Conservation (phyloP, 140 eudicot genomes). For the Cichorium intybus region DNA sequence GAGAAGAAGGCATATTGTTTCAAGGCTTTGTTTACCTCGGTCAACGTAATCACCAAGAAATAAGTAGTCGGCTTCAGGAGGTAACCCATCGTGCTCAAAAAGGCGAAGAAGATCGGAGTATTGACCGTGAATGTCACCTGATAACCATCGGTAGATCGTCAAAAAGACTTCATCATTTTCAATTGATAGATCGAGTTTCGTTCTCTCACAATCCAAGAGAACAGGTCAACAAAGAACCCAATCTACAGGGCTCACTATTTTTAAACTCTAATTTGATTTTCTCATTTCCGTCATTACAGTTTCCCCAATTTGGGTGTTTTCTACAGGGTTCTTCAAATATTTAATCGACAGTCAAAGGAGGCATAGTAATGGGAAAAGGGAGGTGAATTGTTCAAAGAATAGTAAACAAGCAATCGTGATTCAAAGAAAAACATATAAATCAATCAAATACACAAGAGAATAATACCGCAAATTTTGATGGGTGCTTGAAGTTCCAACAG, state of each 20-base stretch:
- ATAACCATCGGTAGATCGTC: conserved; percentile 4
- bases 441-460: not conserved
- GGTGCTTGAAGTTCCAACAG: conserved; percentile 75
- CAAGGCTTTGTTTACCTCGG: conserved; percentile 51
- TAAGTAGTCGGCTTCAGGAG: conserved; percentile 41
- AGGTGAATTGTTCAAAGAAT: no score
- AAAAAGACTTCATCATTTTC: not conserved
- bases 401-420: conserved; percentile 7
- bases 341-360: not conserved
- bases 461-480: conserved; percentile 73
- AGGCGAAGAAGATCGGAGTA: conserved; percentile 48
- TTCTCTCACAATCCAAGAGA: not conserved
- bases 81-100: conserved; percentile 41
- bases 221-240: not conserved
- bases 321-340: not conserved
- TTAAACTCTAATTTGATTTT: no score
- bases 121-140: conserved; percentile 53
- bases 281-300: not conserved
- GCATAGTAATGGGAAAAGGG: not conserved
- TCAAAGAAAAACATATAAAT: not conserved
- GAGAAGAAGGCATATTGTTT: conserved; percentile 42
- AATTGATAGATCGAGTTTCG: not conserved
- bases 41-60: conserved; percentile 52
- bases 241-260: no score
- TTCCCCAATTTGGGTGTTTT: conserved; percentile 2